Base-by-base conservation (phyloP, 257 asterid species). In the Salvia hispanica region DNA sequence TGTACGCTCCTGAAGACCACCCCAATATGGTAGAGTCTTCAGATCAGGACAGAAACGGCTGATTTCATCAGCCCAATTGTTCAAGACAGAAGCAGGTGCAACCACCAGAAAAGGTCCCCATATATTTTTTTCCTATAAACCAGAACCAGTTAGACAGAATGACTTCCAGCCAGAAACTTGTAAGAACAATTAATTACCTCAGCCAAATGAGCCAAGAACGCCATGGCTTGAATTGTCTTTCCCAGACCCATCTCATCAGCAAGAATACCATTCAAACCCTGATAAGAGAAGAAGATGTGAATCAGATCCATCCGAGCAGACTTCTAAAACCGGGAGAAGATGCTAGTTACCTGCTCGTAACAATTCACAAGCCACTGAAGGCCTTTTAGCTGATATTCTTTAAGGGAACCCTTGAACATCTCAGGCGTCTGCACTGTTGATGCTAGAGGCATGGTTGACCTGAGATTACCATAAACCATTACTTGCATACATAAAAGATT, bases 171-270 rank as follows among this genome's bases (percentile, higher is more conserved):
- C n/a, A 9, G 47, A 75, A 37, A 50, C 47, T 56, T 25, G 61
- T 43, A 67, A 51, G 31, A 63, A 48, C 31, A 58, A 66, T 47
- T 21, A 69, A 82, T 81, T 78, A 93, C 99, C 90, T 93, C 99
- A 39, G 97, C 99, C 78, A 94, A 83, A 82, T 94, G 97, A 72
- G 96, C 99, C 82, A 94, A 81, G 86, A 94, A 91, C 62, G 97
- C 96, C 96, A 94, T 94, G 76, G 99, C 97, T 75, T 91, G 97
- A 73, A 94, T 94, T 33, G 99, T 94, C 82, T 94, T 94, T 15
- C 99, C 99, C 54, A 94, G 87, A 37, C 99, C 99, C 99, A 94
- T 94, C 77, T 94, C 99, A 79, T 94, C 99, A 80, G 99, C 99
- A 81, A 94, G 96, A 82, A 94, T 94, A 74, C 99, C 99, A 84